Conservation (phyloP, 306 rosid species). For the Dicorynia guianensis region DNA sequence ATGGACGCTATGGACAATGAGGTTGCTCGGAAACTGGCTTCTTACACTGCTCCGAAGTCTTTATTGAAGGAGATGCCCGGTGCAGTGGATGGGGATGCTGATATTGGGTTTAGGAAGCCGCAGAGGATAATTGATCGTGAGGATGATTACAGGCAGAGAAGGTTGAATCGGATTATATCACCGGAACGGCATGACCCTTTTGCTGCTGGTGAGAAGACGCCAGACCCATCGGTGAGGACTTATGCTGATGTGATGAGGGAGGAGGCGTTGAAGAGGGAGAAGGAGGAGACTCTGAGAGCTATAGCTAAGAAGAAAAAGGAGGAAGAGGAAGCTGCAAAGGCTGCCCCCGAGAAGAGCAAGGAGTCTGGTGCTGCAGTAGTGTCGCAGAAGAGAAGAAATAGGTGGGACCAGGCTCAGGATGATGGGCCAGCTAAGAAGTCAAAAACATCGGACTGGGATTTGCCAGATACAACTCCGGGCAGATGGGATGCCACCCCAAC, state of each 20-base stretch:
- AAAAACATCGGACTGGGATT: conserved; percentile 73
- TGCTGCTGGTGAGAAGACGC: conserved; percentile 76
- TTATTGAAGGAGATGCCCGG: conserved; percentile 65
- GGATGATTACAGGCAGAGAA: conserved; percentile 64
- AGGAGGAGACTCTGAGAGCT: conserved; percentile 63
- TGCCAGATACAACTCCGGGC: conserved; percentile 66
- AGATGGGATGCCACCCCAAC: conserved; percentile 77
- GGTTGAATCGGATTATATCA: conserved; percentile 64
- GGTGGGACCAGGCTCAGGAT: conserved; percentile 82
- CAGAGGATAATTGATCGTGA: conserved; percentile 71
- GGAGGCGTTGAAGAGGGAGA: conserved; percentile 69
- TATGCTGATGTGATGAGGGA: conserved; percentile 76
- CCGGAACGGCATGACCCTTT: conserved; percentile 76
- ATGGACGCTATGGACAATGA: conserved; percentile 57
- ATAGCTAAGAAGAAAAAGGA: conserved; percentile 73
- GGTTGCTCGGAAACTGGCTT: conserved; percentile 63
- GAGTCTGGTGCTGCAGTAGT: conserved; percentile 28
- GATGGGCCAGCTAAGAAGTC: conserved; percentile 54
- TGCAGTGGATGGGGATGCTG: conserved; percentile 54
- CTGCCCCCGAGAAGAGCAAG: conserved; percentile 38
- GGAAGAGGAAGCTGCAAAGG: conserved; percentile 61
- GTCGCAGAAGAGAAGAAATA: conserved; percentile 68
- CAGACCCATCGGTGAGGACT: conserved; percentile 68
- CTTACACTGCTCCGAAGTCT: conserved; percentile 73
- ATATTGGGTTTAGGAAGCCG: conserved; percentile 58